Evolutionary conservation across 2,329 filamentous ascomycete genomes (phyloP), one percentile per base, ranked within the genome.

Genomic region (Pyrenochaeta sp.): DNA sequence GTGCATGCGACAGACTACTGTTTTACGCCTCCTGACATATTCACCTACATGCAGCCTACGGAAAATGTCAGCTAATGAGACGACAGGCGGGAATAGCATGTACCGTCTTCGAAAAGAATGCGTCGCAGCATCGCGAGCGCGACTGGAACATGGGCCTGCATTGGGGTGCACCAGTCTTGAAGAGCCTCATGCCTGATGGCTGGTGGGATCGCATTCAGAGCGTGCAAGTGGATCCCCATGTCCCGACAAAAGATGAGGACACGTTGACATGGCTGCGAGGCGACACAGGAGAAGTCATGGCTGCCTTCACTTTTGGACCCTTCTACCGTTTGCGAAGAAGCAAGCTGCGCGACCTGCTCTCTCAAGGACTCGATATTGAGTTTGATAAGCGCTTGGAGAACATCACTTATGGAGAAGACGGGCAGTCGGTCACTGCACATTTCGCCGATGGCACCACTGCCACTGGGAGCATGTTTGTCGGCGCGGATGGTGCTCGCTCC

Each of bases 81-180:
- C 48, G 36, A 51, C 43, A 78, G 75, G 71, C 70, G 19, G 71
- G 71, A 5, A 71, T 78, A 50, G 40, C 57, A 59, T 88, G 85
- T 71, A 77, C 72, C 37, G 82, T 88, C 43, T 88, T 84, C 66
- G 86, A 89, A 73, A 84, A 84, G 42, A 84, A 86, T 61, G 56
- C 68, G 5, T 79, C 83, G 40, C 77, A 84, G 34, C 59, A 65
- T 39, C 42, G 77, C 73, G 55, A 83, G 81, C 32, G 83, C 76
- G 86, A 87, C 60, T 90, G 87, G 88, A 88, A 86, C 2, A 77
- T 90, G 55, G 89, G 86, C 0, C 77, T 90, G 55, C 85, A 89
- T 68, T 90, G 86, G 86, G 85, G 84, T 4, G 79, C 88, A 7
- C 79, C 83, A 0, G 80, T 79, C 1, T 76, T 89, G 40, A 78